Conservation (phyloP, 352 stramenopile genomes). For the Globisporangium solare region DNA sequence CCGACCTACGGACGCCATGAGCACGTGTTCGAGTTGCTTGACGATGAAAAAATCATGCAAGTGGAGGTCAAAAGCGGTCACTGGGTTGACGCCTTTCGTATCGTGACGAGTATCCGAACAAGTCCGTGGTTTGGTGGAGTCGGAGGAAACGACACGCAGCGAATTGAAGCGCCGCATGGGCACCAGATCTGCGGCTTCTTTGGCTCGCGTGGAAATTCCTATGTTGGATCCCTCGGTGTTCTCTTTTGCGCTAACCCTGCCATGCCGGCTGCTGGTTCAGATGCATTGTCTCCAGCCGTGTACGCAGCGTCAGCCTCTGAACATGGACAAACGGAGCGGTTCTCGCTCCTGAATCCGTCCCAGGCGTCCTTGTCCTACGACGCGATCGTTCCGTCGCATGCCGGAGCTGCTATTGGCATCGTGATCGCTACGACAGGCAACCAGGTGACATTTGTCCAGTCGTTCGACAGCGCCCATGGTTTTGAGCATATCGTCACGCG, state of each 20-base stretch:
- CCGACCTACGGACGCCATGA: constrained; percentile 25
- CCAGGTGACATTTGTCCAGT: constrained; percentile 20
- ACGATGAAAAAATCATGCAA: constrained; percentile 30
- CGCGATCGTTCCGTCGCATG: background rate
- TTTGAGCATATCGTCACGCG: constrained; percentile 28
- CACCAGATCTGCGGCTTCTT: constrained; percentile 36
- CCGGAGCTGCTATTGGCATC: constrained; percentile 12
- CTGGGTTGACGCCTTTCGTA: constrained; percentile 48
- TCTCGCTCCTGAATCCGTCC: constrained; percentile 8
- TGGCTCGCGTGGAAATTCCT: constrained; percentile 28
- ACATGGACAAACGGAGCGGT: background rate
- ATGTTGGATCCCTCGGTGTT: constrained; percentile 31
- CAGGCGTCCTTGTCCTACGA: background rate
- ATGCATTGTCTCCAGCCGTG: background rate
- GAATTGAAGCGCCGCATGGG: constrained; percentile 24
- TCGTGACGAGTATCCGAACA: constrained; percentile 36
- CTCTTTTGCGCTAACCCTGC: constrained; percentile 15
- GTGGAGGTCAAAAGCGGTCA: constrained; percentile 42
- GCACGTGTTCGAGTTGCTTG: constrained; percentile 41
- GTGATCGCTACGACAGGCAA: constrained; percentile 16
- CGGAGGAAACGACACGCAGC: constrained; percentile 18
- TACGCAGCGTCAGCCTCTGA: background rate
- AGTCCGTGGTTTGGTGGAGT: constrained; percentile 46
- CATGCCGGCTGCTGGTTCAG: background rate
- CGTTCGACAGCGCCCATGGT: constrained; percentile 23